Conservation (phyloP, 2,329 filamentous ascomycete genomes). For the Botrytis fragariae region DNA sequence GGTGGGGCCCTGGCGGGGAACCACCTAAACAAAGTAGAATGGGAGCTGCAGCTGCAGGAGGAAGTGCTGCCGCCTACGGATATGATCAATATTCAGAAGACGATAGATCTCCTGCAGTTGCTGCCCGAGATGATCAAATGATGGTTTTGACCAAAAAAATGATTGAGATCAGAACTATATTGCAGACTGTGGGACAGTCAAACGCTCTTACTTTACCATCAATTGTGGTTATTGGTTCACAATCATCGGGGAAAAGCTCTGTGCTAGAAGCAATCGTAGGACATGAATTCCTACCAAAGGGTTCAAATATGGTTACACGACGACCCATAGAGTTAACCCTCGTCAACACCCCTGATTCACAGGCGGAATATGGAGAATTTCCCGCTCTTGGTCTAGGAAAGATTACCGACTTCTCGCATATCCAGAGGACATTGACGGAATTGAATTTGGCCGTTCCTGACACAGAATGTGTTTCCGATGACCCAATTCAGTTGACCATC, state of each 20-base stretch:
- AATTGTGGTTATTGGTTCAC: constrained; percentile 98
- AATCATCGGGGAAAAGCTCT: constrained; percentile 97
- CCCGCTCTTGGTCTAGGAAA: constrained; percentile 85
- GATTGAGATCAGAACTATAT: constrained; percentile 94
- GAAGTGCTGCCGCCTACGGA: constrained; percentile 74
- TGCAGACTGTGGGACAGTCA: constrained; percentile 90
- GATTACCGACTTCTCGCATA: constrained; percentile 86
- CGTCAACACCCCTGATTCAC: constrained; percentile 86
- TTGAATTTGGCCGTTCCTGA: constrained; percentile 91
- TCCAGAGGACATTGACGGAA: constrained; percentile 91
- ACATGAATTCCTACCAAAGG: constrained; percentile 95
- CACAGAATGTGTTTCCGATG: constrained; percentile 88
- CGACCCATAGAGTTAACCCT: constrained; percentile 94
- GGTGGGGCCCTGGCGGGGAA: constrained; percentile 46
- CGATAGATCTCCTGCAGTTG: constrained; percentile 60
- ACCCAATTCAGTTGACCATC: constrained; percentile 93
- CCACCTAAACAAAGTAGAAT: constrained; percentile 58
- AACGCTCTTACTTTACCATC: constrained; percentile 85
- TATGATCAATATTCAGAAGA: constrained; percentile 69
- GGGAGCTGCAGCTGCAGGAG: constrained; percentile 63
- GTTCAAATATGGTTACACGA: constrained; percentile 97
- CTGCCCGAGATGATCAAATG: constrained; percentile 93
- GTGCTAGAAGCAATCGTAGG: constrained; percentile 96
- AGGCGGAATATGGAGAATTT: constrained; percentile 92
- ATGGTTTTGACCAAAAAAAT: constrained; percentile 99